Conservation (phyloP, 2,329 filamentous ascomycete species). For the Xylariaceae sp. region DNA sequence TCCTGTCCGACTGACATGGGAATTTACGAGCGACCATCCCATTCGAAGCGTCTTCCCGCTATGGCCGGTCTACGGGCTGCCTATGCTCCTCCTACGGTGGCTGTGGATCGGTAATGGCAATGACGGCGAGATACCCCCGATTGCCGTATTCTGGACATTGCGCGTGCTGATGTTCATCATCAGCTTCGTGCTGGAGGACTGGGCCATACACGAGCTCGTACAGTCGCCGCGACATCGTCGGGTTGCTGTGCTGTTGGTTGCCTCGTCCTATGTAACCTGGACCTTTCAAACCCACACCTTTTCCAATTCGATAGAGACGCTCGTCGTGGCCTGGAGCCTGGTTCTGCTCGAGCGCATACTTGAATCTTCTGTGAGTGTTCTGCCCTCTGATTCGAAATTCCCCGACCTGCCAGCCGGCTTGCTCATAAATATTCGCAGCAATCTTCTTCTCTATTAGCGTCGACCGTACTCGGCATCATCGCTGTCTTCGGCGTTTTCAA, state of each 20-base stretch:
- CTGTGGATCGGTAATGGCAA: slow-evolving; percentile 85
- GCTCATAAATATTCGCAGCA: slow-evolving; percentile 53
- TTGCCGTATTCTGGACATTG: slow-evolving; percentile 86
- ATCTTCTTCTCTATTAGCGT: slow-evolving; percentile 76
- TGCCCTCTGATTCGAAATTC: not conserved
- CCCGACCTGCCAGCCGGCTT: not conserved
- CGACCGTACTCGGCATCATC: slow-evolving; percentile 78
- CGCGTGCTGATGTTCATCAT: slow-evolving; percentile 90
- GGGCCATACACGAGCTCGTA: slow-evolving; percentile 93
- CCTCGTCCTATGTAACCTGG: slow-evolving; percentile 98
- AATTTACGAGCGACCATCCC: slow-evolving; percentile 86
- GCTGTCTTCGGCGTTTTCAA: slow-evolving; percentile 91
- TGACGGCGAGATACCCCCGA: slow-evolving; percentile 79
- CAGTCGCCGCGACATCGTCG: slow-evolving; percentile 73
- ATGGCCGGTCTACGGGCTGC: slow-evolving; percentile 93
- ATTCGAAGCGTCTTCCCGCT: slow-evolving; percentile 96
- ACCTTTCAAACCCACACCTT: slow-evolving; percentile 98
- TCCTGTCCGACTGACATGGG: slow-evolving; percentile 89
- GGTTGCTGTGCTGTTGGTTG: slow-evolving; percentile 80
- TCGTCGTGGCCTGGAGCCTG: slow-evolving; percentile 90
- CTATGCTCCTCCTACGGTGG: slow-evolving; percentile 92
- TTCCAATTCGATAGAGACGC: slow-evolving; percentile 94
- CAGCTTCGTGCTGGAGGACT: slow-evolving; percentile 97
- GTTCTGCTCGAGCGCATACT: slow-evolving; percentile 89
- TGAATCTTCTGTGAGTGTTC: slow-evolving; percentile 70